phyloP scores from a whole-genome alignment of 768 basidiomycete species.

The Boletus rubescentipes region DNA sequence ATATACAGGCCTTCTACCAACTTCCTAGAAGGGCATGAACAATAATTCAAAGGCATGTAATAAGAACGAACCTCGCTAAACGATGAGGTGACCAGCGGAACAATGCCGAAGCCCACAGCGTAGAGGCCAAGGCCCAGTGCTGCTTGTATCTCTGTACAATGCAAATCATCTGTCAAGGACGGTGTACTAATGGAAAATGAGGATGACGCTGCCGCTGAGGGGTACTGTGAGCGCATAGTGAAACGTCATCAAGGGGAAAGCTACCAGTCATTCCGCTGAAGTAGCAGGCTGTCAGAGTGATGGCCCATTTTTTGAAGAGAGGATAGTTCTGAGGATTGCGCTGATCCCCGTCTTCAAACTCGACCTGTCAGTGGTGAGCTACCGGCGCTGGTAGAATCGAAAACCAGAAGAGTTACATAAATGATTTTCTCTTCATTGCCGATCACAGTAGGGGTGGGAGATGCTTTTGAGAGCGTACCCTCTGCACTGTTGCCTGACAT shows the following conservation, averaged over 20 bases:
- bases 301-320: slow-evolving; percentile 40
- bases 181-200: slow-evolving; percentile 54
- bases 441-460: neutral
- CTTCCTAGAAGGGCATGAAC: slow-evolving; percentile 41
- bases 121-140: slow-evolving; percentile 52
- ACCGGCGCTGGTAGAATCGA: neutral
- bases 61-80: slow-evolving; percentile 50
- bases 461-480: neutral
- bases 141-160: slow-evolving; percentile 44
- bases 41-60: neutral
- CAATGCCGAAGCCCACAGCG: slow-evolving; percentile 56
- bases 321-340: slow-evolving; percentile 41
- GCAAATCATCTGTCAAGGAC: slow-evolving; percentile 49
- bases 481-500: slow-evolving; percentile 14
- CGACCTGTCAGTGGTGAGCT: slow-evolving; percentile 31
- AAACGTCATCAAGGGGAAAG: neutral
- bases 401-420: too few relatives aligned
- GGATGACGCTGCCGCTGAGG: slow-evolving; percentile 46
- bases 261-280: slow-evolving; percentile 26
- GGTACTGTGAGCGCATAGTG: neutral
- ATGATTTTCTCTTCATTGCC: slow-evolving; percentile 4
- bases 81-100: slow-evolving; percentile 62
- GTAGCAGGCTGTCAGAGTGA: slow-evolving; percentile 33
- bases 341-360: slow-evolving; percentile 38
- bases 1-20: slow-evolving; percentile 63